A percentile compares a stretch with the other conserved stretches of the same genome.
Conservation (phyloP, 1,284 basidiomycete species). For the Fomes fomentarius region DNA sequence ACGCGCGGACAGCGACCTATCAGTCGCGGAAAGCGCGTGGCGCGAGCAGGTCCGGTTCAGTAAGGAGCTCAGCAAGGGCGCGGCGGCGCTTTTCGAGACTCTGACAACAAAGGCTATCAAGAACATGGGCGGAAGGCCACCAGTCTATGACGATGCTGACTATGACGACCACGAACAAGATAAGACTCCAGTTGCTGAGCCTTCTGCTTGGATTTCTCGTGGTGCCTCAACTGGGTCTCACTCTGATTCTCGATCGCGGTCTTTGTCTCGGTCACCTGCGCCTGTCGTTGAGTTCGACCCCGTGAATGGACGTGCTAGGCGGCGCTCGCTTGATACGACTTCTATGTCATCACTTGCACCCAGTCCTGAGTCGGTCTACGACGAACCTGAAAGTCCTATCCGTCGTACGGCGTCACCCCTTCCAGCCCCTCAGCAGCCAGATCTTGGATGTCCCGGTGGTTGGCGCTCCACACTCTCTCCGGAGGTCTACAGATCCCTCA, state of each 20-base stretch:
- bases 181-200: conserved; percentile 11
- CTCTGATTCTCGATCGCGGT: background rate
- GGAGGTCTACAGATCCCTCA: conserved; percentile 29
- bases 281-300: background rate
- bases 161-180: conserved; percentile 2
- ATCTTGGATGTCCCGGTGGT: conserved; percentile 11
- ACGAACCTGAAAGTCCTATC: conserved; percentile 13
- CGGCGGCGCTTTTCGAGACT: conserved; percentile 55
- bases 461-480: conserved; percentile 33
- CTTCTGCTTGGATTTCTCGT: conserved; percentile 2
- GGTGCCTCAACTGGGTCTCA: background rate
- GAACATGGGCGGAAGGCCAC: background rate
- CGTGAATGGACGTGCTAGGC: background rate
- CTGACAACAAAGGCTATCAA: conserved; percentile 30
- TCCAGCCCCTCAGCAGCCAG: background rate
- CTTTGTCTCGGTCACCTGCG: background rate
- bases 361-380: conserved; percentile 31
- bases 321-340: conserved; percentile 12
- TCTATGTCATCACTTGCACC: conserved; percentile 22
- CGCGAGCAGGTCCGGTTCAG: conserved; percentile 28
- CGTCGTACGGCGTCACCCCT: background rate
- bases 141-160: background rate
- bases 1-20: conserved; percentile 48
- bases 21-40: conserved; percentile 43
- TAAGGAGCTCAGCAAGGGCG: conserved; percentile 50